Evolutionary conservation across 768 basidiomycete genomes (phyloP).

Genomic region (Obba rivulosa): DNA sequence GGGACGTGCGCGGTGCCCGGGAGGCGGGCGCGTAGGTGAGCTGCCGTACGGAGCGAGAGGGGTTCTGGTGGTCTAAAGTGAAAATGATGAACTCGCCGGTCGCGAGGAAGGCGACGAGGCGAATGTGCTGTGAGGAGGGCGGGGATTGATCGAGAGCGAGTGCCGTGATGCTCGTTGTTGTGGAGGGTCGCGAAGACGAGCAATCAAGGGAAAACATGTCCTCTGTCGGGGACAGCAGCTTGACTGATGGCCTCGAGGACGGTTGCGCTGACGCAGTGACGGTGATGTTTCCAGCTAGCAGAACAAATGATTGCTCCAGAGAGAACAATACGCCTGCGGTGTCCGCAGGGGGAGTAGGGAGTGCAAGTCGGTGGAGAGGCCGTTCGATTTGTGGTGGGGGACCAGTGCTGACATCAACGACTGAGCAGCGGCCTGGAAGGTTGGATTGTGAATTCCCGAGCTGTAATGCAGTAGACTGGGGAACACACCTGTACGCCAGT

Average conservation of each 20-base stretch:
- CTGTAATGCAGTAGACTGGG: constrained; percentile 3
- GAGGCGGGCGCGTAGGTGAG: constrained; percentile 43
- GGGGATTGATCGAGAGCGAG: constrained; percentile 74
- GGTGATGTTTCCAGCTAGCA: constrained; percentile 56
- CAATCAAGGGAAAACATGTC: constrained; percentile 38
- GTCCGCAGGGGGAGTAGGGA: not conserved
- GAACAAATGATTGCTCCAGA: constrained; percentile 32
- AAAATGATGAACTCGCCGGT: constrained; percentile 66
- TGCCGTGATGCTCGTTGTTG: constrained; percentile 46
- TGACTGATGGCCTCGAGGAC: constrained; percentile 29
- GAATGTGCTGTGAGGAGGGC: constrained; percentile 35
- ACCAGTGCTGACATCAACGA: constrained; percentile 20
- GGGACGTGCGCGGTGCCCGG: constrained; percentile 34
- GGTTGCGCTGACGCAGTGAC: constrained; percentile 48
- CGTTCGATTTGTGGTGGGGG: not conserved
- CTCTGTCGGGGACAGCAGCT: constrained; percentile 30
- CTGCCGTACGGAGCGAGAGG: constrained; percentile 34
- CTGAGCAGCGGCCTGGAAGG: constrained; percentile 55
- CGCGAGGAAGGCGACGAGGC: constrained; percentile 57
- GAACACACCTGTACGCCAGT: constrained; percentile 70
- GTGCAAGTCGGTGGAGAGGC: not conserved
- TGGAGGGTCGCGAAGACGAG: constrained; percentile 29
- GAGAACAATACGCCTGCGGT: constrained; percentile 2
- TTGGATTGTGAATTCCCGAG: not conserved
- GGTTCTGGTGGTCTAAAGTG: constrained; percentile 42